A percentile compares a stretch with the other conserved stretches of the same genome.
These are phyloP conservation scores for Pontederia crassipes DNA, from an alignment of 176 grass and related monocot genomes.

Conservation along the genomic window DNA sequence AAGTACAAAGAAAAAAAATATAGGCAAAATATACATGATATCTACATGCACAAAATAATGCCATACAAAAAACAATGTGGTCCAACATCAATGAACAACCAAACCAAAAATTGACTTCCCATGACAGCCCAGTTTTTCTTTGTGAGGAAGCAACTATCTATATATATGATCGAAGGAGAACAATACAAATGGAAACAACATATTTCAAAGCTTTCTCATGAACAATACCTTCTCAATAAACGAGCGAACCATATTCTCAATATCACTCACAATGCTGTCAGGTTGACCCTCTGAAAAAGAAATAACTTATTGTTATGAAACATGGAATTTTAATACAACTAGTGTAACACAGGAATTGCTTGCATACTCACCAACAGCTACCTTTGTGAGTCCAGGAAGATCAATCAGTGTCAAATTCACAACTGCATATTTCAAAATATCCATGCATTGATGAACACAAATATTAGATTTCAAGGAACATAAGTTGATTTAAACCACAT, in stretches of 20 bases:
- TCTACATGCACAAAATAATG: too few species aligned
- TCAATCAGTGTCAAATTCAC: conserved; percentile 97
- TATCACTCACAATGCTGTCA: conserved; percentile 72
- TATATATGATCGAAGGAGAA: too few species aligned
- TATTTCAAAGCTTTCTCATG: background rate
- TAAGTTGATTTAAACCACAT: background rate
- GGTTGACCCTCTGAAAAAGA: conserved; percentile 64
- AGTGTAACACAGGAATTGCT: background rate
- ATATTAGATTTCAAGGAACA: background rate
- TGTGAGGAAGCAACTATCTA: too few species aligned
- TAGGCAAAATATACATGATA: too few species aligned
- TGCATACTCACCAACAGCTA: conserved; percentile 73
- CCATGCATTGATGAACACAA: background rate
- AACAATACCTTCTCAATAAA: conserved; percentile 93
- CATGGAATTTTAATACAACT: background rate
- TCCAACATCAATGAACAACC: too few species aligned
- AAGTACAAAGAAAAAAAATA: too few species aligned
- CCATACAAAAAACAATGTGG: too few species aligned
- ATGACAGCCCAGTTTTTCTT: too few species aligned
- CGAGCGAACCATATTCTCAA: conserved; percentile 91
- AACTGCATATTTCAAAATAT: conserved; percentile 52
- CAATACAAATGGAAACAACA: too few species aligned
- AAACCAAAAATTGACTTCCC: too few species aligned
- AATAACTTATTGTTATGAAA: conserved; percentile 4
- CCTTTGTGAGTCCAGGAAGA: conserved; percentile 99